Evolutionary conservation across 2,329 filamentous ascomycete species (phyloP).

Genomic region (Phoma sp.): DNA sequence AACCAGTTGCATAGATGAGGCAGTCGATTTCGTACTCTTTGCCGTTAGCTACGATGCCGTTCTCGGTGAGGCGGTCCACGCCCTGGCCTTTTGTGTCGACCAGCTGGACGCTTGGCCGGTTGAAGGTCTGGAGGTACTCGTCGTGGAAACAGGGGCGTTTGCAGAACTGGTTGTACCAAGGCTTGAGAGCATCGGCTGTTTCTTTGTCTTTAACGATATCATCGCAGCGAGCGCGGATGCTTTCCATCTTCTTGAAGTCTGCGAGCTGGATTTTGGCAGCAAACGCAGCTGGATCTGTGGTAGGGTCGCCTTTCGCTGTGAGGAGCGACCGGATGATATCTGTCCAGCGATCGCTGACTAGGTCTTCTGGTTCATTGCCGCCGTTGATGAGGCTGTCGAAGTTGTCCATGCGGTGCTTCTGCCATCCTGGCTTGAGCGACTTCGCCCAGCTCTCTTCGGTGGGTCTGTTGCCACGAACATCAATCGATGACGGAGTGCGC

Average conservation of each 20-base stretch:
- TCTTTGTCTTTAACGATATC: slow-evolving; percentile 60
- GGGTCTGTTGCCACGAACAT: slow-evolving; percentile 41
- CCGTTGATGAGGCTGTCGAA: slow-evolving; percentile 52
- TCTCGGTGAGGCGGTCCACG: slow-evolving; percentile 48
- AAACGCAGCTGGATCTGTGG: slow-evolving; percentile 19
- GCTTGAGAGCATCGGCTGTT: slow-evolving; percentile 62
- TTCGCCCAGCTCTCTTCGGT: slow-evolving; percentile 26
- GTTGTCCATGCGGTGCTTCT: slow-evolving; percentile 56
- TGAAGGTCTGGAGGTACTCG: slow-evolving; percentile 66
- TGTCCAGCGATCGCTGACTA: slow-evolving; percentile 62
- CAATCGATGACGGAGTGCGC: slow-evolving; percentile 59
- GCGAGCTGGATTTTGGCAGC: slow-evolving; percentile 29
- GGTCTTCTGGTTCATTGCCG: slow-evolving; percentile 40
- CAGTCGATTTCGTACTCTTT: slow-evolving; percentile 59
- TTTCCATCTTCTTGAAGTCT: slow-evolving; percentile 53
- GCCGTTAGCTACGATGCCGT: slow-evolving; percentile 58
- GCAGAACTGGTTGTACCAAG: slow-evolving; percentile 69
- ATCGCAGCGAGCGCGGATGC: slow-evolving; percentile 58
- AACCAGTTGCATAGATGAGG: slow-evolving; percentile 59
- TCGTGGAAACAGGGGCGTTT: slow-evolving; percentile 71
- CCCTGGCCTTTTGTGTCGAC: slow-evolving; percentile 67
- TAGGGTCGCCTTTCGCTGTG: slow-evolving; percentile 14
- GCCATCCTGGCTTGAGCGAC: slow-evolving; percentile 56
- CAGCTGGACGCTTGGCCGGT: slow-evolving; percentile 64
- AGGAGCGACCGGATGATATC: slow-evolving; percentile 31